Conservation (phyloP, 2,329 filamentous ascomycete species). For the Acrocalymma vagum region DNA sequence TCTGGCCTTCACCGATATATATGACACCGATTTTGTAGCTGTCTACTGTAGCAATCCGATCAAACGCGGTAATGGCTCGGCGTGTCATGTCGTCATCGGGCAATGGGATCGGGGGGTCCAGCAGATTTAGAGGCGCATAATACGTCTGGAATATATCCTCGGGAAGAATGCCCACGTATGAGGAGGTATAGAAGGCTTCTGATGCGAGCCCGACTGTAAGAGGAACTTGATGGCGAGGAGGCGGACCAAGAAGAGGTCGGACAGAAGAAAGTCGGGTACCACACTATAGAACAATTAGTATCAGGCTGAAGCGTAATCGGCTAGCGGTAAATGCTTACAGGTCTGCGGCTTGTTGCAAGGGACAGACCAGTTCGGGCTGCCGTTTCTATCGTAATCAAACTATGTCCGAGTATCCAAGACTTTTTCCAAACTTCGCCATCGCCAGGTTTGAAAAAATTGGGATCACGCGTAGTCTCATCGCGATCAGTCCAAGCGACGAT, state of each 20-base stretch:
- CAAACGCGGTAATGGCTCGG: conserved; percentile 81
- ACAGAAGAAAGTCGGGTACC: conserved; percentile 52
- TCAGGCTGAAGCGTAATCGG: neutral
- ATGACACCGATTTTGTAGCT: conserved; percentile 95
- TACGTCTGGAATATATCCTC: conserved; percentile 77
- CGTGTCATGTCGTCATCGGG: conserved; percentile 75
- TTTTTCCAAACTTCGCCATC: conserved; percentile 74
- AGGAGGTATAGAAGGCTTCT: conserved; percentile 54
- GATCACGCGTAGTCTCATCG: conserved; percentile 75
- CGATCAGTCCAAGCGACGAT: conserved; percentile 85
- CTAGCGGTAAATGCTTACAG: conserved; percentile 67
- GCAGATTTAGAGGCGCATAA: conserved; percentile 61
- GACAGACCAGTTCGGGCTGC: conserved; percentile 72
- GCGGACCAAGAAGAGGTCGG: conserved; percentile 45
- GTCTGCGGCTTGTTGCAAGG: conserved; percentile 74
- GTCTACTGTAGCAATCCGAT: conserved; percentile 88
- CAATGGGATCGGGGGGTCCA: conserved; percentile 74
- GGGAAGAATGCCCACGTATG: conserved; percentile 71
- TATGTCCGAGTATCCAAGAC: conserved; percentile 77
- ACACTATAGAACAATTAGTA: conserved; percentile 37
- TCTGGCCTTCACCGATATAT: conserved; percentile 90
- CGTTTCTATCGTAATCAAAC: conserved; percentile 78
- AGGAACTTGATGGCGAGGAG: conserved; percentile 52
- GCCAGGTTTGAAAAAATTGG: conserved; percentile 69
- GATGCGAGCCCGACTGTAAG: conserved; percentile 49